These are phyloP conservation scores for Phialophora tarda DNA, from an alignment of 2,329 filamentous ascomycete genomes.

Conservation along the genomic window DNA sequence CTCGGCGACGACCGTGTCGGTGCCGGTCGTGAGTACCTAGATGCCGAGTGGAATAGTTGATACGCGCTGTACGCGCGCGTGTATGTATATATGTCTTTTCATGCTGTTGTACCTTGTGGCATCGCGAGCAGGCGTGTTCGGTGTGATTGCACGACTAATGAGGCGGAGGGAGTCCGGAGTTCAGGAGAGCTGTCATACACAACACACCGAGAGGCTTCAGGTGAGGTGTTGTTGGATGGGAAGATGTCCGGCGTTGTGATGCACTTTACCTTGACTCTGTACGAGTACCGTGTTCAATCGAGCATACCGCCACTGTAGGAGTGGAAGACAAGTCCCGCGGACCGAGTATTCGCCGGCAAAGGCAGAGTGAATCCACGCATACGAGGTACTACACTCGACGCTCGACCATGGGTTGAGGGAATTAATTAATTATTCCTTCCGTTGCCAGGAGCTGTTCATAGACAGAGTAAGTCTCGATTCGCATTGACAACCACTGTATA, in stretches of 20 bases:
- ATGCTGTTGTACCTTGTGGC: not conserved
- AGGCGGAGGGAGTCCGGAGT: not conserved
- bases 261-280: not conserved
- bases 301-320: no score
- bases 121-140: not conserved
- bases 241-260: not conserved
- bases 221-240: not conserved
- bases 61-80: not conserved
- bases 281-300: no score
- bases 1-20: not conserved
- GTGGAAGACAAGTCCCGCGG: not conserved
- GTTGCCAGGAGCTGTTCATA: no score
- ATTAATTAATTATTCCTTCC: no score
- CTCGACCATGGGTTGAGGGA: no score
- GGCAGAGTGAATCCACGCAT: not conserved
- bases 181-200: not conserved
- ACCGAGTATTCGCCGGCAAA: not conserved
- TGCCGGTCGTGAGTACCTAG: no score
- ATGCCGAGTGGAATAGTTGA: no score
- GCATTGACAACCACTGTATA: not conserved
- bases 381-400: not conserved
- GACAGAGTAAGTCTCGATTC: not conserved
- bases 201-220: not conserved
- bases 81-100: not conserved
- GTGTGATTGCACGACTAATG: not conserved